These are phyloP conservation scores for Ogataea naganishii DNA, from an alignment of 805 yeast genomes.

Conservation along the genomic window DNA sequence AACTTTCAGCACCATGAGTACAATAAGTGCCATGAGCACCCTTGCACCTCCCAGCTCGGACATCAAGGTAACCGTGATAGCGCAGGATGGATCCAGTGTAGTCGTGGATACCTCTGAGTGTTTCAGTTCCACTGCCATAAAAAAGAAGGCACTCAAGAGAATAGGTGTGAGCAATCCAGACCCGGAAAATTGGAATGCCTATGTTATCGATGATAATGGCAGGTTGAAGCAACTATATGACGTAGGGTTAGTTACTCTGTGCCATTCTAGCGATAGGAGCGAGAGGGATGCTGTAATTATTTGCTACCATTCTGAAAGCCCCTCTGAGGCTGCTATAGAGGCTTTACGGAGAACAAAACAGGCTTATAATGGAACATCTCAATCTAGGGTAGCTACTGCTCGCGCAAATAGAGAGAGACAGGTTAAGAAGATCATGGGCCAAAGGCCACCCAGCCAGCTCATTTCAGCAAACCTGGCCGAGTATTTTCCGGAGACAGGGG, in stretches of 20 bases:
- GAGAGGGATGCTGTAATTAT: constrained; percentile 67
- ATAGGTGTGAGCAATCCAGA: constrained; percentile 37
- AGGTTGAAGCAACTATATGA: constrained; percentile 49
- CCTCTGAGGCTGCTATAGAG: constrained; percentile 51
- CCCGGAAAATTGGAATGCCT: constrained; percentile 47
- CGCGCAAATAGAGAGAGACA: constrained; percentile 3
- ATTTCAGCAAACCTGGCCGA: constrained; percentile 85
- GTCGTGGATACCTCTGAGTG: constrained; percentile 69
- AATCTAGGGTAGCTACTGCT: constrained; percentile 4
- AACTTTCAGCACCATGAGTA: constrained; percentile 3
- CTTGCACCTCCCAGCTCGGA: neutral
- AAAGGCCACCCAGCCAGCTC: constrained; percentile 88
- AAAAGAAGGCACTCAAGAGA: constrained; percentile 55
- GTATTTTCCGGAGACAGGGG: constrained; percentile 81
- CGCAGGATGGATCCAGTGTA: constrained; percentile 65
- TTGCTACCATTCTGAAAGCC: constrained; percentile 55
- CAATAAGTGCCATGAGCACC: neutral
- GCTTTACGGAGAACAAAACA: constrained; percentile 33
- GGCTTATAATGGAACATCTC: constrained; percentile 6
- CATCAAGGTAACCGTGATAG: constrained; percentile 49
- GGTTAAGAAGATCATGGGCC: constrained; percentile 59
- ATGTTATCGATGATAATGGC: constrained; percentile 39
- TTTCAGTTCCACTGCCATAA: constrained; percentile 71
- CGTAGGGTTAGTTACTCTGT: constrained; percentile 73
- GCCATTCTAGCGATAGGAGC: constrained; percentile 63